phyloP scores from a whole-genome alignment of 192 early-diverging fungal species.

The Rhizoclosmatium sp. region DNA sequence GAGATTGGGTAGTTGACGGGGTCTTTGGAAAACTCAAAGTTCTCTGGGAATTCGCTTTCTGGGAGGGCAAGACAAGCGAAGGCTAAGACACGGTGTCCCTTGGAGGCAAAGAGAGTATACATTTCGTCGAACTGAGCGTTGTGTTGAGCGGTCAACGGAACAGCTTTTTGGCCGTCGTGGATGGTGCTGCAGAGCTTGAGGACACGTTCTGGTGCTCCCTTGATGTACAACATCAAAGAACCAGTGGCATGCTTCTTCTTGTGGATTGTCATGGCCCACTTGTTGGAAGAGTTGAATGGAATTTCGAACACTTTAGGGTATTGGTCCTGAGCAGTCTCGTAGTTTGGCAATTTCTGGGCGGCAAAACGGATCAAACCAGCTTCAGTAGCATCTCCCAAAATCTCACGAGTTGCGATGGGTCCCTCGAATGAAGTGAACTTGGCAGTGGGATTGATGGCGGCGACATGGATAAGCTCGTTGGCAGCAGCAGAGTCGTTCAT shows the following conservation, averaged over 20 bases:
- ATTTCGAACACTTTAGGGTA: constrained; percentile 94
- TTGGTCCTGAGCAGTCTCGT: constrained; percentile 64
- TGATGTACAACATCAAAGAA: constrained; percentile 78
- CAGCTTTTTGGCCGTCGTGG: constrained; percentile 51
- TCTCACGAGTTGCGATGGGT: constrained; percentile 68
- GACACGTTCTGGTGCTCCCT: constrained; percentile 91
- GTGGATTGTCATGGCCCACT: constrained; percentile 90
- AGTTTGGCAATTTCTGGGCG: constrained; percentile 69
- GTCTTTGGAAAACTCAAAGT: constrained; percentile 80
- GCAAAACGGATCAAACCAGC: constrained; percentile 80
- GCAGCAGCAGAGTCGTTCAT: constrained; percentile 33
- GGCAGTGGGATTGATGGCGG: constrained; percentile 47
- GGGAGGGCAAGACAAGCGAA: constrained; percentile 86
- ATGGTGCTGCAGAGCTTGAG: constrained; percentile 81
- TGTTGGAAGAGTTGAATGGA: constrained; percentile 93
- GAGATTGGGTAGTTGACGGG: constrained; percentile 71
- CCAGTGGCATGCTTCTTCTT: constrained; percentile 73
- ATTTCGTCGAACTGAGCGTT: constrained; percentile 63
- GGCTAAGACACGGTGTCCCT: constrained; percentile 90
- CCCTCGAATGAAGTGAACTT: constrained; percentile 84
- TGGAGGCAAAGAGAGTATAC: constrained; percentile 80
- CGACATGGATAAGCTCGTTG: constrained; percentile 30
- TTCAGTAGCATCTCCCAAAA: constrained; percentile 87
- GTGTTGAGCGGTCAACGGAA: constrained; percentile 71
- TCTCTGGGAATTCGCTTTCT: constrained; percentile 66